Evolutionary conservation across 2,329 filamentous ascomycete species (phyloP), one percentile per base, ranked within the genome.

Genomic region (Neofusicoccum sp.): DNA sequence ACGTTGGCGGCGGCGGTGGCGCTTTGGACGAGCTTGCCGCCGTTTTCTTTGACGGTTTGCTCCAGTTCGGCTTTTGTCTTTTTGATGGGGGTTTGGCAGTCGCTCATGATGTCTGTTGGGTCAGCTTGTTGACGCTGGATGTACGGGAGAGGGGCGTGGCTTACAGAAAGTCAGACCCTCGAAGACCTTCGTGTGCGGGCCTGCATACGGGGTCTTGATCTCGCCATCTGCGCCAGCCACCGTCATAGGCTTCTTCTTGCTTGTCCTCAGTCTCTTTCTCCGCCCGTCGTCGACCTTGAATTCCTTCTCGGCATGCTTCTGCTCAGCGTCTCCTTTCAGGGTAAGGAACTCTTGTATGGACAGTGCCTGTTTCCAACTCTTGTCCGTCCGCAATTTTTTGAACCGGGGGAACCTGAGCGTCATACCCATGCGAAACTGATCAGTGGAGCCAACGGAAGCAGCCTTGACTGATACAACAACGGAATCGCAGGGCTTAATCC

Each of bases 341-440:
- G 89, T 84, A 16, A 88, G 77, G 69, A 97, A 97, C 49, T 93
- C 91, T 49, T 91, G 85, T 1, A 92, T 80, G 0, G 91, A 91
- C 2, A 98, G 81, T 0, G 92, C 91, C 37, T 87, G 86, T 52
- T 90, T 83, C 94, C 95, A 99, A 62, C 84, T 81, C 68, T 93
- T 92, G 75, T 98, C 95, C n/a, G 85, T 83, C 3, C 93, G 86
- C 5, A 98, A 78, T 39, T 83, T 85, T 66, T 92, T 92, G 77
- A 98, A 97, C 1, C 95, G 88, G 1, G 95, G 95, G 70, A 99
- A 99, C 0, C 95, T 88, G 43, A 99, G 79, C 0, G 95, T 98
- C 65, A 89, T 80, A 1, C 86, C 86, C 14, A 86, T 86, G 6
- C 89, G 88, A 73, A 97, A 98, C 64, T 90, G 87, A 59, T 93